Conservation (phyloP, 108 stramenopile genomes). For the Cyclotella cryptica region DNA sequence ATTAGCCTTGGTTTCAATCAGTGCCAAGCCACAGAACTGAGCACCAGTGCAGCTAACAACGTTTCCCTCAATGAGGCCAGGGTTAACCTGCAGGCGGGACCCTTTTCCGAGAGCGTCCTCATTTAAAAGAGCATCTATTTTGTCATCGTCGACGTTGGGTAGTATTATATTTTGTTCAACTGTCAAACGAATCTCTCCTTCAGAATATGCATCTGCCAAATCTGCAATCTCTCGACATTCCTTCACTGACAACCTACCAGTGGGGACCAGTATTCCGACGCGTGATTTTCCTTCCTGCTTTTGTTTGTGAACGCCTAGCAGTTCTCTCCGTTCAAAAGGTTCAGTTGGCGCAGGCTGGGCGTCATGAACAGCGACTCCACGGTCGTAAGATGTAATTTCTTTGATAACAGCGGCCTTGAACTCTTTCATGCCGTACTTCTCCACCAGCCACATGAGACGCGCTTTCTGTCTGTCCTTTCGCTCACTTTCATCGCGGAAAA, state of each 20-base stretch:
- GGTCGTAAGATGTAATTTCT: constrained; percentile 76
- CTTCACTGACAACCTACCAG: constrained; percentile 80
- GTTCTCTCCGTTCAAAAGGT: constrained; percentile 78
- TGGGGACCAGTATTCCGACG: constrained; percentile 88
- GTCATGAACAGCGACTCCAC: constrained; percentile 68
- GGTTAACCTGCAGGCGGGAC: constrained; percentile 66
- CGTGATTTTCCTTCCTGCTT: constrained; percentile 85
- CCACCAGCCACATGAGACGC: constrained; percentile 93
- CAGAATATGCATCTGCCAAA: constrained; percentile 87
- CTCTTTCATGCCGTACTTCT: constrained; percentile 87
- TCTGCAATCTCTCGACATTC: constrained; percentile 86
- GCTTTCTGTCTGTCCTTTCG: constrained; percentile 91
- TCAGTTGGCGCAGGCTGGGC: constrained; percentile 64
- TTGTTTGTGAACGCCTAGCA: constrained; percentile 92
- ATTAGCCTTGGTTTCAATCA: constrained; percentile 91
- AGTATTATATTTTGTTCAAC: constrained; percentile 95
- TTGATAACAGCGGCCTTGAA: constrained; percentile 76
- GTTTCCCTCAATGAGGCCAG: constrained; percentile 86
- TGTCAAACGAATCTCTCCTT: constrained; percentile 92
- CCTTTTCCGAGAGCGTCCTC: constrained; percentile 65
- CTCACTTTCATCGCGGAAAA: constrained; percentile 91
- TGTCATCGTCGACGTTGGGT: constrained; percentile 86
- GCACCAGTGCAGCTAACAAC: constrained; percentile 95
- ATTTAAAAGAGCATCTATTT: constrained; percentile 66
- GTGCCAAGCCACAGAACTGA: constrained; percentile 90